These are phyloP conservation scores for Leavenworthia alabamica DNA, from an alignment of 345 rosid species.

Conservation along the genomic window DNA sequence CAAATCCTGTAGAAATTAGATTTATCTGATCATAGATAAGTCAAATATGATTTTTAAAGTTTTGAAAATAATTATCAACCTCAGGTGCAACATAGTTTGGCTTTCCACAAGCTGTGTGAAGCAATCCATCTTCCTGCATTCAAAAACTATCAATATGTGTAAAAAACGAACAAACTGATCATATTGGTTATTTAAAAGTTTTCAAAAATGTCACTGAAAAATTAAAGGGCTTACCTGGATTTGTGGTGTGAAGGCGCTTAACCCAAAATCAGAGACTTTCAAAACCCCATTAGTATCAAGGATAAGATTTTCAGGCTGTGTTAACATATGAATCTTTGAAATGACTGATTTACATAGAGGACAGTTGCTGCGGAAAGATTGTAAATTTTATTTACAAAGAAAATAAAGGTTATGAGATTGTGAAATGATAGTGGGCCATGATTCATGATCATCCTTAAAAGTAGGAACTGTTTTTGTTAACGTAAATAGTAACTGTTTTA, in stretches of 20 bases:
- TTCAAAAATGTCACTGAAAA: background rate
- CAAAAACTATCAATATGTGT: background rate
- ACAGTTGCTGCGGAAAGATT: no score
- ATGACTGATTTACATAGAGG: no score
- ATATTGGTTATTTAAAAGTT: background rate
- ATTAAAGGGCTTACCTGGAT: constrained; percentile 43
- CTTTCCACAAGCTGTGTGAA: constrained; percentile 95
- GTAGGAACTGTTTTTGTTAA: no score
- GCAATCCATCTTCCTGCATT: constrained; percentile 83
- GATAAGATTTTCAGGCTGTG: constrained; percentile 95
- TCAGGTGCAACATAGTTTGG: constrained; percentile 99
- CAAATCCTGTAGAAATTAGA: no score
- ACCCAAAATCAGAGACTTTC: constrained; percentile 89
- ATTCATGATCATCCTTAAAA: no score
- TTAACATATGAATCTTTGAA: no score
- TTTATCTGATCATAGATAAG: no score
- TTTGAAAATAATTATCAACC: constrained; percentile 56
- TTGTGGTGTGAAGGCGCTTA: constrained; percentile 84
- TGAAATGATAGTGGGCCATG: no score
- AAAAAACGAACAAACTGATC: background rate
- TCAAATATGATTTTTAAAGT: no score
- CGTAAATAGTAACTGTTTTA: no score
- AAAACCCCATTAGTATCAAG: constrained; percentile 62
- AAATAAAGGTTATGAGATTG: no score
- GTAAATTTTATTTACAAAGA: no score